Evolutionary conservation across 2,329 filamentous ascomycete genomes (phyloP), one percentile per base, ranked within the genome.

Genomic region (Teratosphaeriaceae sp.): DNA sequence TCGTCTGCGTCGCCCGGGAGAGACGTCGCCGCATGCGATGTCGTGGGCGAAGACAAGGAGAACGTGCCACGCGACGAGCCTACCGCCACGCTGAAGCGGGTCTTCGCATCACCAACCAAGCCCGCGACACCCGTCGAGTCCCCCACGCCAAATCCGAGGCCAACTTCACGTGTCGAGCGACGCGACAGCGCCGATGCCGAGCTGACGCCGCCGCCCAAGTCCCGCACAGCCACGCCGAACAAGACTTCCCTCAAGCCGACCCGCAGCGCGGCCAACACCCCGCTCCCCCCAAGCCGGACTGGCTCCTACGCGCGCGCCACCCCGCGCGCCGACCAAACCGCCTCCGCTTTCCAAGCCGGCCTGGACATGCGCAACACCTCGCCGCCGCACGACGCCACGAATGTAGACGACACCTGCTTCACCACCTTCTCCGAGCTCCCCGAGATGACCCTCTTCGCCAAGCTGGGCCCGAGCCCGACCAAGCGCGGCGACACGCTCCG

Each of bases 371-470:
- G 51, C 37, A 51, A 51, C 19, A 41, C 47, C 2, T 45, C 43
- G 24, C 43, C 40, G 18, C 20, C 40, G 15, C 44, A 62, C 43
- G 64, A 72, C 23, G 51, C 64, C n/a, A 52, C 53, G 52, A 52
- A 50, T 38, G 52, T 72, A 11, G 83, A 88, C 51, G 82, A 87
- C 53, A 84, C 81, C 67, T 83, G 76, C 58, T 85, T 94, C 61
- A 95, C 88, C 69, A 80, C 77, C 11, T 96, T 96, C 65, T 96
- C 90, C 1, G 88, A 87, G 7, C 79, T 95, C 42, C 88, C 88
- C 5, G 87, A 90, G 56, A 79, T 92, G 79, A 92, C 88, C 16
- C 81, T 82, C 56, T 88, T 94, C 57, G 82, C 86, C 7, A 81
- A 80, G 50, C 68, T 92, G 42, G 80, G 82, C 43, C 45, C 83